Percentiles rank a stretch among this genome's conserved stretches.
These are phyloP conservation scores for Gossypium arboreum DNA, from an alignment of 345 rosid species.

Conservation along the genomic window DNA sequence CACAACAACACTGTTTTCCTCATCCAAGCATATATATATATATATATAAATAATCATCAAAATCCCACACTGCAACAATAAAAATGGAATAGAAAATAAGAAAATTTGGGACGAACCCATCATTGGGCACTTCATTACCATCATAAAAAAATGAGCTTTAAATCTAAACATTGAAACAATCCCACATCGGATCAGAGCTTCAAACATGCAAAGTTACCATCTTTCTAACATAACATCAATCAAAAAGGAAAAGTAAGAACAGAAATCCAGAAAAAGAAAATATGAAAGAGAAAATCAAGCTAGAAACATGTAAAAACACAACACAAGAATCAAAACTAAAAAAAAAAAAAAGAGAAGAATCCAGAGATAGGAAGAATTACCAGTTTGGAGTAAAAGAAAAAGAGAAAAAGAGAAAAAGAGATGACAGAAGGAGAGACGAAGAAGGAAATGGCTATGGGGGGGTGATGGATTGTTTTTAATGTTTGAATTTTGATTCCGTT, in stretches of 20 bases:
- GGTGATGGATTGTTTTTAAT: neutral
- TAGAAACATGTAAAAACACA: neutral
- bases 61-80: slow-evolving; percentile 20
- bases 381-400: neutral
- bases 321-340: neutral
- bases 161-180: slow-evolving; percentile 9
- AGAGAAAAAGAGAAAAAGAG: neutral
- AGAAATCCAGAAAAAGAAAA: neutral
- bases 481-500: neutral
- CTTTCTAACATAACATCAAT: neutral
- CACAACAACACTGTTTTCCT: slow-evolving; percentile 32
- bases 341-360: neutral
- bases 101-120: slow-evolving; percentile 7
- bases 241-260: neutral
- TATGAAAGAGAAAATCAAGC: neutral
- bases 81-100: slow-evolving; percentile 2
- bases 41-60: slow-evolving; percentile 24
- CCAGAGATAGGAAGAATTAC: neutral
- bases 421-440: neutral
- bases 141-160: neutral
- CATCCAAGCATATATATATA: slow-evolving; percentile 27
- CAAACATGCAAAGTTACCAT: neutral
- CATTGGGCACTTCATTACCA: neutral
- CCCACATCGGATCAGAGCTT: slow-evolving; percentile 7
- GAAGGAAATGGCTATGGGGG: slow-evolving; percentile 1